phyloP scores from a whole-genome alignment of 495 filamentous ascomycete species.

The Penicillium flavigenum region DNA sequence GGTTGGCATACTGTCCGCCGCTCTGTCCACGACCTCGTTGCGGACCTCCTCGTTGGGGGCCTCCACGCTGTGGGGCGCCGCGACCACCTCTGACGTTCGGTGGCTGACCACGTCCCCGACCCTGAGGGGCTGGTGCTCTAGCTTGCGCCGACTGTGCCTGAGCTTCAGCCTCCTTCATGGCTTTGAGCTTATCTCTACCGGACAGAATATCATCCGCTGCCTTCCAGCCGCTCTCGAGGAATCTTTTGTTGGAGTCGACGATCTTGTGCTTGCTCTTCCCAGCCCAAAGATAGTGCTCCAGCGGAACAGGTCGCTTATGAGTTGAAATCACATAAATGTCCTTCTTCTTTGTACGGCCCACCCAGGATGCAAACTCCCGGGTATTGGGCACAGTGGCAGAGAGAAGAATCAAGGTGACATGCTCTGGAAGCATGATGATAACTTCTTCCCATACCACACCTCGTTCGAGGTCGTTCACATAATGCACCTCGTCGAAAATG shows the following conservation, averaged over 20 bases:
- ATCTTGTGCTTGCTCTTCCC: slow-evolving; percentile 91
- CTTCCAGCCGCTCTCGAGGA: slow-evolving; percentile 90
- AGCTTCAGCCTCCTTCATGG: slow-evolving; percentile 50
- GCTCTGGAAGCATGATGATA: slow-evolving; percentile 98
- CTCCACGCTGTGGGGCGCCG: slow-evolving; percentile 30
- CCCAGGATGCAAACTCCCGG: slow-evolving; percentile 97
- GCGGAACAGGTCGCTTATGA: slow-evolving; percentile 86
- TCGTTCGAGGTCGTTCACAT: slow-evolving; percentile 96
- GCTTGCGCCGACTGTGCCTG: slow-evolving; percentile 40
- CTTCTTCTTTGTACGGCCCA: slow-evolving; percentile 96
- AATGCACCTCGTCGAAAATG: slow-evolving; percentile 98
- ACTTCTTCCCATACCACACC: slow-evolving; percentile 99
- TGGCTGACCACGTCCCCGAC: slow-evolving; percentile 45
- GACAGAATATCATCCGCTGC: slow-evolving; percentile 81
- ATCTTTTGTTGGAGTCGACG: slow-evolving; percentile 86
- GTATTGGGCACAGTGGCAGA: slow-evolving; percentile 98
- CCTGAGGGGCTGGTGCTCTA: slow-evolving; percentile 45
- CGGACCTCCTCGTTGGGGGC: slow-evolving; percentile 41
- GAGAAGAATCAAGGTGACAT: slow-evolving; percentile 90
- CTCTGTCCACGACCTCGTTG: slow-evolving; percentile 59
- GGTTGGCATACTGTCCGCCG: slow-evolving; percentile 50
- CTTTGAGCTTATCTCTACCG: slow-evolving; percentile 75
- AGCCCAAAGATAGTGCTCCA: slow-evolving; percentile 96
- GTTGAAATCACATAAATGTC: slow-evolving; percentile 99
- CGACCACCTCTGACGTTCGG: slow-evolving; percentile 34